Base-by-base conservation (phyloP, 1,284 basidiomycete species). In the Ustilago nuda region DNA sequence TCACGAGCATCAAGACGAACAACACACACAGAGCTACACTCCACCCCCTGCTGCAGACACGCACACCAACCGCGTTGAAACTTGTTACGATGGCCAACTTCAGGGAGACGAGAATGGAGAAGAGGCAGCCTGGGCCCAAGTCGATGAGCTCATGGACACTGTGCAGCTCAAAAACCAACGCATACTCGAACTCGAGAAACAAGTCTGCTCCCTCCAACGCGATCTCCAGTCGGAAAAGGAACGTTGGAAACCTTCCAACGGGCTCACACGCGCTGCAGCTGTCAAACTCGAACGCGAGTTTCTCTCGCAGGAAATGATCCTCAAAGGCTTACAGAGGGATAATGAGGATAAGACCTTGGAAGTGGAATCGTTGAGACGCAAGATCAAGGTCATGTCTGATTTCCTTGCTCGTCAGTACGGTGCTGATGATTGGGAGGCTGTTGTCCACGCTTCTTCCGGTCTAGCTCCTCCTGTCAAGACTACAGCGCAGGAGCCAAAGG, bases 341-440 rank as follows among this genome's bases (percentile, higher is more conserved):
- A 82, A 82, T 51, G 81, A 82, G 58, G 66, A 70, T 52, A 81
- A 81, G 72, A 82, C 79, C 51, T 68, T 81, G 52, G 79, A 82
- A 41, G 72, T 80, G 23, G 81, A 82, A 55, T 48, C 53, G 19
- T 50, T 82, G 13, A 62, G 75, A 41, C 56, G 81, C n/a, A 71
- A 73, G 36, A 56, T 66, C 37, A 79, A 79, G 61, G 35, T 72
- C 63, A 77, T 82, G 68, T 71, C 71, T 35, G 79, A 81, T 50
- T 79, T 76, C 36, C 71, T 81, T 37, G 58, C 69, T 11, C 56
- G 62, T 2, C 68, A 77, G 33, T 79, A 79, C 46, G 81, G 81
- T 12, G 57, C 74, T 8, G 63, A 79, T 17, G 77, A 72, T 41
- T 82, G 81, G 81, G 62, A 77, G n/a, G 54, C 55, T 12, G 66